Evolutionary conservation across 495 filamentous ascomycete species (phyloP), one percentile per base, ranked within the genome.

Genomic region (Pyrenula massariospora): DNA sequence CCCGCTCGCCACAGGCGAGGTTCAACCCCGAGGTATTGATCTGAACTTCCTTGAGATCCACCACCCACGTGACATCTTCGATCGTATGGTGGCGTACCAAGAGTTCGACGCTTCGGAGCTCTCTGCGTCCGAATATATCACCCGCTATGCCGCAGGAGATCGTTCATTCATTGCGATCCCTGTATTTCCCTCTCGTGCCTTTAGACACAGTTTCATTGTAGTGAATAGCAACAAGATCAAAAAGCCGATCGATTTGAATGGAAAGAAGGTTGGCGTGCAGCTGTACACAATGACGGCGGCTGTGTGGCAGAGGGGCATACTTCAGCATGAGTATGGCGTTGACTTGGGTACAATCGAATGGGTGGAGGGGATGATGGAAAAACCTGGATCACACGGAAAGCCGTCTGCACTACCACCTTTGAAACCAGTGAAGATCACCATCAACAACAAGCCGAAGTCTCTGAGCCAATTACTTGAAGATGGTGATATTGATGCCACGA

Each of bases 221-320:
- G 59, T 74, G 42, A 74, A 74, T 59, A 63, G 52, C 19, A 49
- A 62, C 54, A 61, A 48, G 12, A 57, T 74, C 51, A 65, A 65
- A 52, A 57, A 60, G 21, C 68, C 69, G 12, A 54, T 54, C 23
- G 71, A 74, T 58, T 54, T 74, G n/a, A 67, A 70, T 49, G 69
- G 69, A 2, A 70, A 73, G 58, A 62, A 56, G 24, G 65, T 74
- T 20, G 70, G 71, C 19, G 66, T 74, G 0, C 71, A 67, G 59
- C 25, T 67, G 20, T 74, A 74, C 60, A 69, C 66, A 25, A 71
- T 74, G 71, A 74, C 71, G 0, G 71, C 69, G 5, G 71, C 68
- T 1, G 71, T 74, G 0, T 74, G 68, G 65, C 64, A 67, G 12
- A 60, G 71, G 2, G 64, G 62, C 10, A 22, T 74, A 10, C 57